Conservation (phyloP, 106 monocot genomes). For the Dioscorea zingiberensis region DNA sequence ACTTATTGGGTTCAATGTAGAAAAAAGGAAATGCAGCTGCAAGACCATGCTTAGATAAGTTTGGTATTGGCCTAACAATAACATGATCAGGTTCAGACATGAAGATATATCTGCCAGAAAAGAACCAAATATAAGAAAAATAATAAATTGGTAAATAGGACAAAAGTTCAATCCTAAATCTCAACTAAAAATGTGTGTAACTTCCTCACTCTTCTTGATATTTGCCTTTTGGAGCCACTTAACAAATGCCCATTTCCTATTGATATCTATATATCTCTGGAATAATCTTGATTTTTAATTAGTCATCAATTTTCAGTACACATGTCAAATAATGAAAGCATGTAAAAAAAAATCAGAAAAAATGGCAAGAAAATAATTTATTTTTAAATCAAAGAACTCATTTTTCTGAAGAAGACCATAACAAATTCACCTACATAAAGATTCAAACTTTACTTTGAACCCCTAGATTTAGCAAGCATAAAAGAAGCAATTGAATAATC, state of each 20-base stretch:
- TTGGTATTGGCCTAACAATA: slow-evolving; percentile 93
- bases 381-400: too few species aligned
- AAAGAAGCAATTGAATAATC: too few species aligned
- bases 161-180: not conserved
- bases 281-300: not conserved
- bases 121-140: not conserved
- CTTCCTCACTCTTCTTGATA: slow-evolving; percentile 82
- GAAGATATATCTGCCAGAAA: slow-evolving; percentile 70
- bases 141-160: not conserved
- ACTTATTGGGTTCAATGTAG: slow-evolving; percentile 88
- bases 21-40: slow-evolving; percentile 95
- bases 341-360: too few species aligned
- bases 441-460: too few species aligned
- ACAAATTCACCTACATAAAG: too few species aligned
- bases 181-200: too few species aligned
- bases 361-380: too few species aligned
- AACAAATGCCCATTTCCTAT: slow-evolving; percentile 96
- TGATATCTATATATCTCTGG: slow-evolving; percentile 88
- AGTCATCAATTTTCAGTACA: too few species aligned
- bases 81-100: slow-evolving; percentile 98
- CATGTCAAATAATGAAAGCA: too few species aligned
- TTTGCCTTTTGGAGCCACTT: slow-evolving; percentile 89
- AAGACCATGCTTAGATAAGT: slow-evolving; percentile 65
- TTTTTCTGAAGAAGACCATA: too few species aligned
- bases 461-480: too few species aligned